Evolutionary conservation across 176 grass and related monocot genomes (phyloP), one percentile per base, ranked within the genome.

Genomic region (Tuctoria greenei): DNA sequence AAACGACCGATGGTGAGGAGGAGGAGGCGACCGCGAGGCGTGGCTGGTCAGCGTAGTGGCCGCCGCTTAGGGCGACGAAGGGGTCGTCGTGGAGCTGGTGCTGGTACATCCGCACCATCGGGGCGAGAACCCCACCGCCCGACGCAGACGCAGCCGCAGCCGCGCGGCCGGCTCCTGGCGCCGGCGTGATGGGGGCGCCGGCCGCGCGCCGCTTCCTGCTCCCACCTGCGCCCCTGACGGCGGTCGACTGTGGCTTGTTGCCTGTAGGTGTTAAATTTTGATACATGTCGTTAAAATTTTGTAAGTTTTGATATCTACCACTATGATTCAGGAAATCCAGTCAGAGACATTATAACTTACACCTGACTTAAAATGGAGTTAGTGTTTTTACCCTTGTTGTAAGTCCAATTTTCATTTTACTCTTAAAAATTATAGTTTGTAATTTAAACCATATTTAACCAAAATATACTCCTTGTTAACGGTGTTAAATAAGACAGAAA

Each of bases 51-150:
- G 63, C 55, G 75, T 56, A 83, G 74, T 83, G 79, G 60, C 79
- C 78, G 72, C 74, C 77, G 46, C 57, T 28, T 50, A 76, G 72
- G 74, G 74, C 45, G 46, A 45, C 61, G 55, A 81, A 71, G 23
- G 72, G 66, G 25, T 83, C 83, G 41, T 89, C 90, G 82, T 73
- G 20, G 66, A 89, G 90, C 68, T 79, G 90, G 67, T 88, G 83
- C 69, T 89, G 83, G 77, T 89, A 88, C 82, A 85, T 83, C 61
- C 65, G 65, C 54, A 79, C 80, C 79, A 86, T 77, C 67, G 70
- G 67, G 20, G 79, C 72, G n/a, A 68, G 79, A 47, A 46, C 71
- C n/a, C 52, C 72, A 61, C 80, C 38, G 40, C 46, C 76, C 23
- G 80, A 46, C 24, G 59, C 52, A 20, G 46, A 21, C 40, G 75